Percentiles rank a stretch among this genome's conserved stretches.
These are phyloP conservation scores for Stephanodiscus minutulus DNA, from an alignment of 108 stramenopile species.

Conservation along the genomic window DNA sequence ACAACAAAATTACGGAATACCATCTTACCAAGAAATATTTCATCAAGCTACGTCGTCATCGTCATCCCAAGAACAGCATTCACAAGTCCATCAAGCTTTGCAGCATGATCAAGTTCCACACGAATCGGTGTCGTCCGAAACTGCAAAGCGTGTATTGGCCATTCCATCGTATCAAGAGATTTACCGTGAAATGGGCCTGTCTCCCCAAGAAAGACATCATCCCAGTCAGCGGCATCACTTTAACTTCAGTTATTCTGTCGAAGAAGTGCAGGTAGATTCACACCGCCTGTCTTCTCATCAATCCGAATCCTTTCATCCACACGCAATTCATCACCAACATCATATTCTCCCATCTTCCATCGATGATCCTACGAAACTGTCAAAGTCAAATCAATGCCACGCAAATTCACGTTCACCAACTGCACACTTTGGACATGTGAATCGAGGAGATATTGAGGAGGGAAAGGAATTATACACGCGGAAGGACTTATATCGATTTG, in stretches of 20 bases:
- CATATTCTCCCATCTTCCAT: not conserved
- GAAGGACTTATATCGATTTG: constrained; percentile 35
- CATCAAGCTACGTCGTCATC: not conserved
- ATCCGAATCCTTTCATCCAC: not conserved
- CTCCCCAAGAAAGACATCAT: constrained; percentile 2
- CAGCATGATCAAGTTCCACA: not conserved
- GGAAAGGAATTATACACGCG: constrained; percentile 52
- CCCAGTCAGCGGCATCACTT: constrained; percentile 11
- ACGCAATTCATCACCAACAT: constrained; percentile 9
- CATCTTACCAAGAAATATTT: constrained; percentile 27
- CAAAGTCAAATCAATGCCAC: not conserved
- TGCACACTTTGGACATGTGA: constrained; percentile 42
- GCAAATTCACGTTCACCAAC: constrained; percentile 2
- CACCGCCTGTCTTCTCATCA: constrained; percentile 1
- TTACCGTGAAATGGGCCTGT: constrained; percentile 46
- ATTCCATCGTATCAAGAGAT: constrained; percentile 57
- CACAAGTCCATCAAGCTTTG: not conserved
- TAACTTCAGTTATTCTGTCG: constrained; percentile 9
- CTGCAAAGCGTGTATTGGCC: constrained; percentile 10
- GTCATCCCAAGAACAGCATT: constrained; percentile 2
- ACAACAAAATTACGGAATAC: constrained; percentile 7
- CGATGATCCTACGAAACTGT: not conserved
- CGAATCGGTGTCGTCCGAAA: not conserved
- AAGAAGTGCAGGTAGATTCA: constrained; percentile 17
- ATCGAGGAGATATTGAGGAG: constrained; percentile 44